phyloP scores from a whole-genome alignment of 2,329 filamentous ascomycete species.

The Lachnellula occidentalis region DNA sequence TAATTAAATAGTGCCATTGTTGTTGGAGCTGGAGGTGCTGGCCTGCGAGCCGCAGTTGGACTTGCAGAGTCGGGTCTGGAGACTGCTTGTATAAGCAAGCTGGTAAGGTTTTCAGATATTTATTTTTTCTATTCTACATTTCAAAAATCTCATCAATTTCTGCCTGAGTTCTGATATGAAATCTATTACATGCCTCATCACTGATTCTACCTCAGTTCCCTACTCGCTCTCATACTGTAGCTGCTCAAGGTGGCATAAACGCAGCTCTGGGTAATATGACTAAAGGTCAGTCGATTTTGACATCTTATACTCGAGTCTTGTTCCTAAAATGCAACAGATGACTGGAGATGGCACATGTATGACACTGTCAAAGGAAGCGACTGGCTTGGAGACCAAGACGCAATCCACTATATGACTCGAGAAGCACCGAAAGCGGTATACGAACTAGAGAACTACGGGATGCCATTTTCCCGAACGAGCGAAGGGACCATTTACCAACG shows the following conservation, averaged over 20 bases:
- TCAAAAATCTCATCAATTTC: background rate
- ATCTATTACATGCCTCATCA: background rate
- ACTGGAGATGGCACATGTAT: constrained; percentile 57
- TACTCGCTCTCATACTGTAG: constrained; percentile 59
- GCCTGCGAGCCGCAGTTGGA: constrained; percentile 58
- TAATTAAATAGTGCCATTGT: constrained; percentile 20
- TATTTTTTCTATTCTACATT: background rate
- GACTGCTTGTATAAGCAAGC: constrained; percentile 59
- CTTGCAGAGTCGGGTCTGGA: constrained; percentile 59
- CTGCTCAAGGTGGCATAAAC: constrained; percentile 62
- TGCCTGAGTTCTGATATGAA: background rate
- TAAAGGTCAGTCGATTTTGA: constrained; percentile 32
- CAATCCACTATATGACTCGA: constrained; percentile 55
- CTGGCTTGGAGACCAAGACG: constrained; percentile 55
- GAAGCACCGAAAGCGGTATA: constrained; percentile 49
- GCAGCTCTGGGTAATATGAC: constrained; percentile 43
- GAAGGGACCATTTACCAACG: constrained; percentile 43
- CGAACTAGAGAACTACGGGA: constrained; percentile 50
- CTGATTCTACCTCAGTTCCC: constrained; percentile 40
- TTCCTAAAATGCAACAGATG: constrained; percentile 43
- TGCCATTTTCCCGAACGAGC: constrained; percentile 45
- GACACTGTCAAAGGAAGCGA: constrained; percentile 54
- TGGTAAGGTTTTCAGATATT: constrained; percentile 25
- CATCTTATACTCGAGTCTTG: background rate
- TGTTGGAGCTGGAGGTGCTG: constrained; percentile 55